These are phyloP conservation scores for Penicillium sp. DNA, from an alignment of 2,329 filamentous ascomycete species.

Conservation along the genomic window DNA sequence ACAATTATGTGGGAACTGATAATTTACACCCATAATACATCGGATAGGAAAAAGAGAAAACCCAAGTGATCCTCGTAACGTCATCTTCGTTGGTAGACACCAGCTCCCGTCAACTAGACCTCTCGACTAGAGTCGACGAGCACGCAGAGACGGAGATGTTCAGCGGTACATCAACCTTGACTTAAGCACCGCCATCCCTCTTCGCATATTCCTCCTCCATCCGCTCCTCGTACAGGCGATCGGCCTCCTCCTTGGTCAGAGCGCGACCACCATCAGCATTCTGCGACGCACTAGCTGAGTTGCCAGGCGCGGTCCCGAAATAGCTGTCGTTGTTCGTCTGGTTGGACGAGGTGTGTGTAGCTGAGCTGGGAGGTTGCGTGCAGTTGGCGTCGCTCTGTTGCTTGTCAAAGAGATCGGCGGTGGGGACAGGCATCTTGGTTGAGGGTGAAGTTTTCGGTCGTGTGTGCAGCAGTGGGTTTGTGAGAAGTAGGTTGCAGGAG, in stretches of 20 bases:
- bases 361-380: constrained; percentile 3
- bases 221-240: constrained; percentile 44
- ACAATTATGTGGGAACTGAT: background rate
- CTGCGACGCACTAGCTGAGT: constrained; percentile 17
- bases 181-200: constrained; percentile 43
- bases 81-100: background rate
- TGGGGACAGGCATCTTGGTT: constrained; percentile 22
- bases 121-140: background rate
- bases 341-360: background rate
- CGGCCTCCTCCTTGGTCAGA: constrained; percentile 44
- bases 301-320: constrained; percentile 16
- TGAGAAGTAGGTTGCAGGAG: too few species aligned
- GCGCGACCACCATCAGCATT: constrained; percentile 19
- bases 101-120: background rate
- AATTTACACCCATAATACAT: background rate
- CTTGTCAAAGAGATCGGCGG: constrained; percentile 17
- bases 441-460: background rate
- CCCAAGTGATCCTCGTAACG: too few species aligned
- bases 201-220: constrained; percentile 50
- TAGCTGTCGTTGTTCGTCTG: constrained; percentile 11
- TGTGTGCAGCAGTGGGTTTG: background rate
- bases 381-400: constrained; percentile 15
- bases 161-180: too few species aligned
- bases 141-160: background rate
- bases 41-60: background rate